phyloP scores from a whole-genome alignment of 495 filamentous ascomycete genomes.

The Endocarpon pusillum region DNA sequence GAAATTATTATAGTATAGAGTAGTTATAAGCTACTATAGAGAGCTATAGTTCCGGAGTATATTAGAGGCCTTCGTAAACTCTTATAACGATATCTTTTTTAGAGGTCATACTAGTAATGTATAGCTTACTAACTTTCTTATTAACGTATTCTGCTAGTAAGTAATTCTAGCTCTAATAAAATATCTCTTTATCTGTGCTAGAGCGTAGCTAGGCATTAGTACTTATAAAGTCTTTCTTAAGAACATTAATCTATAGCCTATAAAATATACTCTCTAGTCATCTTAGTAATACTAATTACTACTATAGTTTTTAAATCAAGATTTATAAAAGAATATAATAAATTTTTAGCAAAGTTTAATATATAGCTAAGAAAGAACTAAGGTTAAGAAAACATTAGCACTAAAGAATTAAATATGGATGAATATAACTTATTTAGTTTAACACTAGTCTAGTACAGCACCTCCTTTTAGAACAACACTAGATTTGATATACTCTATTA shows the following conservation, averaged over 20 bases:
- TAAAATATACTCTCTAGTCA: slow-evolving; percentile 45
- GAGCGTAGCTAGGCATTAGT: too few species aligned
- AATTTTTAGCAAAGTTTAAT: slow-evolving; percentile 85
- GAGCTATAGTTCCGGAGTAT: too few species aligned
- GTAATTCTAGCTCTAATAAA: too few species aligned
- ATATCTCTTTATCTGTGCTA: too few species aligned
- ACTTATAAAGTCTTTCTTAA: too few species aligned
- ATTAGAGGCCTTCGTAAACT: too few species aligned
- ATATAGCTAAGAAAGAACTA: slow-evolving; percentile 62
- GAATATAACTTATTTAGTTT: slow-evolving; percentile 45
- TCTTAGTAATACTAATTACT: slow-evolving; percentile 60
- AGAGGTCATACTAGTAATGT: too few species aligned
- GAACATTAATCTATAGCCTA: slow-evolving; percentile 71
- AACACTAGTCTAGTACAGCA: slow-evolving; percentile 68
- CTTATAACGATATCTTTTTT: too few species aligned
- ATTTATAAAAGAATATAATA: slow-evolving; percentile 53
- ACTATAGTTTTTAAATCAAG: slow-evolving; percentile 41
- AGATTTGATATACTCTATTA: slow-evolving; percentile 70
- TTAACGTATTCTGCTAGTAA: too few species aligned
- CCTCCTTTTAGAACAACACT: slow-evolving; percentile 63
- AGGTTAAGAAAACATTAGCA: slow-evolving; percentile 69
- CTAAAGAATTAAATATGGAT: slow-evolving; percentile 49
- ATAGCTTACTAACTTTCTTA: too few species aligned
- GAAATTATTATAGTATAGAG: too few species aligned
- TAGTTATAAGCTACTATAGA: too few species aligned